Base-by-base conservation (phyloP, 2,329 filamentous ascomycete genomes). In the Parafenestella ontariensis region DNA sequence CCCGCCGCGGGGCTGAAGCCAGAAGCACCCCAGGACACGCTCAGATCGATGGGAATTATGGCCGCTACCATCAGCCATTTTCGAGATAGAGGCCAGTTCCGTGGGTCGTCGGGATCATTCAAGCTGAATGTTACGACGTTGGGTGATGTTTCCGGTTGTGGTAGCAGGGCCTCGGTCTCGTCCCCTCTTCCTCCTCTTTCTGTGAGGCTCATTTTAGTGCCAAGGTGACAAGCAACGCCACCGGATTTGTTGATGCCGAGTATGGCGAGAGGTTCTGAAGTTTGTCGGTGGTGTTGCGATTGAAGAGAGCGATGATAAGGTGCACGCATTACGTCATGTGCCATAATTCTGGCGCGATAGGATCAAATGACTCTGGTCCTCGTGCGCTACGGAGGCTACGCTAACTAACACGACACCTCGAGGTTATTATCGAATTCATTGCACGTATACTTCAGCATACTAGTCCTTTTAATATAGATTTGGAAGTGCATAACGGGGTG, bases 1-100 rank as follows among this genome's bases (percentile, higher is more conserved):
- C 55, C 61, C 13, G 72, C 66, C 0, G 74, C 77, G 0, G 81
- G 79, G 2, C 78, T 81, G 61, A 79, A 82, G 8, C 79, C 80
- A 5, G 78, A 80, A 1, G 80, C 80, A 8, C 77, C 78, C 75
- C 79, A 82, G 15, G 68, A 71, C 26, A 75, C 72, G 33, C 66
- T 71, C 29, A 74, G 64, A 44, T 75, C 72, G 45, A 76, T 74
- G 26, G 73, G 66, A 2, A 73, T 65, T 31, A 76, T 74, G 17
- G 66, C 66, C 24, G 67, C 68, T 5, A 75, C 62, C 66, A 76
- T 72, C 6, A 71, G 45, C 72, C 73, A 76, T 66, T 75, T 76
- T 23, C 68, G 65, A 28, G 58, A 47, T 34, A 44, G 37, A 2
- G 67, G 47, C 74, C 74, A 76, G 54, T 76, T 75, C 9, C 72